Percentiles rank a stretch among this genome's conserved stretches.
Conservation (phyloP, 176 grass and related monocot genomes). For the Olyra latifolia region DNA sequence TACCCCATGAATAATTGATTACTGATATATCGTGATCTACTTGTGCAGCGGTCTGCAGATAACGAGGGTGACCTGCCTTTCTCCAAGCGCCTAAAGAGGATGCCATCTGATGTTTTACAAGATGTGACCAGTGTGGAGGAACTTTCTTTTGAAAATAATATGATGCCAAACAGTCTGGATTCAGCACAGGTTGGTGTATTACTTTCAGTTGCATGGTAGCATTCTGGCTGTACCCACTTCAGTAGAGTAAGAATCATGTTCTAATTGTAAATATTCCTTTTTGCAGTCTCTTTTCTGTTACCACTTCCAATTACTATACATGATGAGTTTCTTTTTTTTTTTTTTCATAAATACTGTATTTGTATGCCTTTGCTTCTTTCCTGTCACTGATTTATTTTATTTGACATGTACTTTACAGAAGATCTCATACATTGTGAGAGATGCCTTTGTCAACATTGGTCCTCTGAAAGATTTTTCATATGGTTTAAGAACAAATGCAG, state of each 20-base stretch:
- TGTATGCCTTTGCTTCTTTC: conserved; percentile 11
- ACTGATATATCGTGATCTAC: conserved; percentile 34
- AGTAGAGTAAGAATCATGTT: not conserved
- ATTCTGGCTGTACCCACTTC: not conserved
- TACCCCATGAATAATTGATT: conserved; percentile 17
- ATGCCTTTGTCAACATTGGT: conserved; percentile 92
- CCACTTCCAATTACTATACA: not conserved
- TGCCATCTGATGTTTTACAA: conserved; percentile 80
- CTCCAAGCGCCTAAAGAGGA: conserved; percentile 71
- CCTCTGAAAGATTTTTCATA: conserved; percentile 96
- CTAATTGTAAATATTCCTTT: not conserved
- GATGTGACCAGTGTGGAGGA: conserved; percentile 89
- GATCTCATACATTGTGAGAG: conserved; percentile 86
- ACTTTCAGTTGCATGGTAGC: conserved; percentile 27
- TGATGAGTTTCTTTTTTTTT: conserved; percentile 8
- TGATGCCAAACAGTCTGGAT: conserved; percentile 62
- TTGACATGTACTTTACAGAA: conserved; percentile 56
- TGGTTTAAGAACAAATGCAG: conserved; percentile 80
- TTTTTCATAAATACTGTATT: not conserved
- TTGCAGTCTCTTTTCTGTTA: conserved; percentile 17
- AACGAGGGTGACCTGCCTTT: conserved; percentile 69
- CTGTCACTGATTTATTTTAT: conserved; percentile 32
- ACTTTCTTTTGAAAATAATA: conserved; percentile 73
- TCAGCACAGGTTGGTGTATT: conserved; percentile 62
- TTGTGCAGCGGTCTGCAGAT: conserved; percentile 52